Evolutionary conservation across 2,329 filamentous ascomycete genomes (phyloP).

Genomic region (Grosmannia serpens): DNA sequence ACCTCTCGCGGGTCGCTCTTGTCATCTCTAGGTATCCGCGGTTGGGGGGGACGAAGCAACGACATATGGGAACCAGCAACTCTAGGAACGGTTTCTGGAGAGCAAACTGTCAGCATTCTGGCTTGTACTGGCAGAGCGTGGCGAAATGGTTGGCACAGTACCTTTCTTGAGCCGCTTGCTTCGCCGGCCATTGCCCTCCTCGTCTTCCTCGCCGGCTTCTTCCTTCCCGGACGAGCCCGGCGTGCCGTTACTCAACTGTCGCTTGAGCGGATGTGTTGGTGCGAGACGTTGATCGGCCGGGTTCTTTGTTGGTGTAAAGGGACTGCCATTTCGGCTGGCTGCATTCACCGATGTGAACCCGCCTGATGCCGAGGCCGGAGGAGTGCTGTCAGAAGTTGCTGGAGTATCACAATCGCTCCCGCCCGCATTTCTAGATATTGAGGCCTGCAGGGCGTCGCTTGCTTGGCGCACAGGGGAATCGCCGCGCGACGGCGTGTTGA

Average conservation of each 20-base stretch:
- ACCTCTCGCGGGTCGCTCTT: constrained; percentile 31
- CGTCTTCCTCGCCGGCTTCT: constrained; percentile 37
- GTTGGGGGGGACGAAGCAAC: constrained; percentile 72
- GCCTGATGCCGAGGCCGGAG: constrained; percentile 42
- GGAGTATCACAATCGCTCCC: constrained; percentile 34
- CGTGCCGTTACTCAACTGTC: constrained; percentile 56
- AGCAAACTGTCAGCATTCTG: neutral
- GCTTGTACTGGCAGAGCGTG: neutral
- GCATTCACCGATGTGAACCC: constrained; percentile 65
- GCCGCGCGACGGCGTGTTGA: constrained; percentile 46
- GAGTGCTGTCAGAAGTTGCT: constrained; percentile 26
- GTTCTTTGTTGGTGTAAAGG: constrained; percentile 50
- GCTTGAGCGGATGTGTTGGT: constrained; percentile 57
- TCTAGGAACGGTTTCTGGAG: constrained; percentile 56
- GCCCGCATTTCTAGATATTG: constrained; percentile 29
- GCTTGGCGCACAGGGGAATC: constrained; percentile 57
- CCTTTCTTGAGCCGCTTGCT: constrained; percentile 91
- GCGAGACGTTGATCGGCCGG: constrained; percentile 51
- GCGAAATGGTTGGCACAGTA: constrained; percentile 21
- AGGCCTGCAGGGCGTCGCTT: constrained; percentile 40
- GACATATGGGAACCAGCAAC: constrained; percentile 97
- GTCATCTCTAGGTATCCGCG: constrained; percentile 49
- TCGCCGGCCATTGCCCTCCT: constrained; percentile 62
- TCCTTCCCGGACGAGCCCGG: constrained; percentile 38
- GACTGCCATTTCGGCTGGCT: constrained; percentile 49